Evolutionary conservation across 139 green algal genomes (phyloP).

Genomic region (Volvox africanus): DNA sequence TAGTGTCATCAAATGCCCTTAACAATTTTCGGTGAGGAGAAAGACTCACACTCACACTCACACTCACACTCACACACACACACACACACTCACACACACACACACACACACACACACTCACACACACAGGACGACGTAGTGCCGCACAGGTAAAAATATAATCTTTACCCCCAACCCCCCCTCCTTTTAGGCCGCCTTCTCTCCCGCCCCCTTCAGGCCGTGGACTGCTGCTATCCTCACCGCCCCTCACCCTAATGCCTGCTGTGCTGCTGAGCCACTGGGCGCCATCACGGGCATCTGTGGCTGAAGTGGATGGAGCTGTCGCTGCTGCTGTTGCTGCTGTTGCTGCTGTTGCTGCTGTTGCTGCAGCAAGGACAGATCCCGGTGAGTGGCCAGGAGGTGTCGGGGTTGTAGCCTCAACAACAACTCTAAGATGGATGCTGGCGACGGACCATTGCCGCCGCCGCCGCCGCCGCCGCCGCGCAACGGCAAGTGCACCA

Average conservation of each 20-base stretch:
- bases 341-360: background rate
- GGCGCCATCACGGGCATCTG: no score
- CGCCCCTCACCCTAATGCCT: no score
- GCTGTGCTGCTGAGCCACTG: background rate
- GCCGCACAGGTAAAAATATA: no score
- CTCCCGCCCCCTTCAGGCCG: background rate
- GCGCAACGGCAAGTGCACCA: background rate
- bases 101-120: no score
- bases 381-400: constrained; percentile 10
- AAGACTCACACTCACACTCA: background rate
- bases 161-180: no score
- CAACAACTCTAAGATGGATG: background rate
- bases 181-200: no score
- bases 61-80: no score
- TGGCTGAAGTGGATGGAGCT: no score
- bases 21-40: background rate
- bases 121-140: no score
- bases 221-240: background rate
- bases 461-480: background rate
- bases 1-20: background rate
- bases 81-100: no score
- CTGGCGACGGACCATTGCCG: background rate
- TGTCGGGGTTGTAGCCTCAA: background rate
- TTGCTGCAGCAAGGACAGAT: constrained; percentile 5
- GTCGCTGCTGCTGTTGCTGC: constrained; percentile 8